Conservation (phyloP, 2,329 filamentous ascomycete genomes). For the Alternaria sp. region DNA sequence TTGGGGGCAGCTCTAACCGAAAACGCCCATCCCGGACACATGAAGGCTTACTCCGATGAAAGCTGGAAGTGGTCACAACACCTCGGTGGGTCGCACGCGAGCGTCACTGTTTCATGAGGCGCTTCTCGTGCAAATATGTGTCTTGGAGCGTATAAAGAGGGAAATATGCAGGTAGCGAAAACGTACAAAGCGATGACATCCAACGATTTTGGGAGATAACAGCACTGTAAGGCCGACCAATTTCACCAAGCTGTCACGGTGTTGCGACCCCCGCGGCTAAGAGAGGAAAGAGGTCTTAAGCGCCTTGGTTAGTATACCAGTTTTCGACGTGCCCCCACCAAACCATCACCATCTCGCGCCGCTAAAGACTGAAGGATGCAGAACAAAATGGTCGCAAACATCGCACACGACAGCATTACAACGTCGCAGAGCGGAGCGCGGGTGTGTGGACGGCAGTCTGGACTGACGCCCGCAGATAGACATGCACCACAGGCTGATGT, state of each 20-base stretch:
- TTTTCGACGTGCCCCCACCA: constrained; percentile 16
- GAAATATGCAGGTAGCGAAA: neutral
- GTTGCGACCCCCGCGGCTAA: constrained; percentile 7
- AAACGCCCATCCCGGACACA: constrained; percentile 18
- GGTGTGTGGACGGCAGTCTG: constrained; percentile 19
- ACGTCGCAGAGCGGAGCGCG: constrained; percentile 4
- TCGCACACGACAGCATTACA: constrained; percentile 11
- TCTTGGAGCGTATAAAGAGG: constrained; percentile 12
- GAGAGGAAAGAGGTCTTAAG: constrained; percentile 10
- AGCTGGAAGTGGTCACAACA: constrained; percentile 20
- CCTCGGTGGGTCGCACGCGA: constrained; percentile 17
- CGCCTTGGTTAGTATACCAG: constrained; percentile 10
- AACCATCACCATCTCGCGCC: constrained; percentile 8
- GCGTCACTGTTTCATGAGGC: constrained; percentile 28
- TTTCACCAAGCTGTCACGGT: neutral
- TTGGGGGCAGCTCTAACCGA: constrained; percentile 16
- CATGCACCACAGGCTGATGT: constrained; percentile 10
- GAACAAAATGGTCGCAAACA: constrained; percentile 6
- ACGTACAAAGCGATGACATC: constrained; percentile 9
- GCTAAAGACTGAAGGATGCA: constrained; percentile 7
- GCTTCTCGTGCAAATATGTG: constrained; percentile 18
- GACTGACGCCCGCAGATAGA: constrained; percentile 8
- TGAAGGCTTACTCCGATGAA: constrained; percentile 26
- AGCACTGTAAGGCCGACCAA: neutral
- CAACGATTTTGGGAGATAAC: constrained; percentile 8